These are phyloP conservation scores for Inga leiocalycina DNA, from an alignment of 306 rosid species.

Conservation along the genomic window DNA sequence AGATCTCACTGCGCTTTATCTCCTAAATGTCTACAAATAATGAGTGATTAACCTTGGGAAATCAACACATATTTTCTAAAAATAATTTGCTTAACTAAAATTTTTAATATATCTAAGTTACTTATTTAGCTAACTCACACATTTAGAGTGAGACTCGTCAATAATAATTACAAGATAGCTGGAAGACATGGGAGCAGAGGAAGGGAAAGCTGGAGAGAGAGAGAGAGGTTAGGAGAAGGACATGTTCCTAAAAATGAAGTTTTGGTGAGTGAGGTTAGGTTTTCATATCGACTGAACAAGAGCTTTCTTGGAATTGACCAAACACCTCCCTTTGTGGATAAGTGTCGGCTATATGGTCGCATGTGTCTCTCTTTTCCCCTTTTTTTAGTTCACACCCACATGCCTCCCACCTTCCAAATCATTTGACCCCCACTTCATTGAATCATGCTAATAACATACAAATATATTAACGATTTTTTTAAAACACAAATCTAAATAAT, in stretches of 20 bases:
- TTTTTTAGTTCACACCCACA: background rate
- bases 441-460: no score
- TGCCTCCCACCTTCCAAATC: background rate
- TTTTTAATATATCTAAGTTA: no score
- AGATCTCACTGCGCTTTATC: no score
- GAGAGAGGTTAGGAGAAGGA: background rate
- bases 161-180: background rate
- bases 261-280: conserved; percentile 6
- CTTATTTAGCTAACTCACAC: no score
- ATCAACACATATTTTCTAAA: no score
- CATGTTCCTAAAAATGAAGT: background rate
- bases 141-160: no score
- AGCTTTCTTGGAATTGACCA: background rate
- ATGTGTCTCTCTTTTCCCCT: background rate
- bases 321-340: background rate
- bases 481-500: no score
- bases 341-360: background rate
- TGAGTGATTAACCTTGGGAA: no score
- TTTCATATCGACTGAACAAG: background rate
- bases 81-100: background rate
- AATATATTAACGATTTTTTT: no score
- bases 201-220: background rate
- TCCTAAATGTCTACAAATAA: no score
- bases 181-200: background rate
- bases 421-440: background rate